Evolutionary conservation across 345 rosid genomes (phyloP).

Genomic region (Cardiospermum halicacabum): DNA sequence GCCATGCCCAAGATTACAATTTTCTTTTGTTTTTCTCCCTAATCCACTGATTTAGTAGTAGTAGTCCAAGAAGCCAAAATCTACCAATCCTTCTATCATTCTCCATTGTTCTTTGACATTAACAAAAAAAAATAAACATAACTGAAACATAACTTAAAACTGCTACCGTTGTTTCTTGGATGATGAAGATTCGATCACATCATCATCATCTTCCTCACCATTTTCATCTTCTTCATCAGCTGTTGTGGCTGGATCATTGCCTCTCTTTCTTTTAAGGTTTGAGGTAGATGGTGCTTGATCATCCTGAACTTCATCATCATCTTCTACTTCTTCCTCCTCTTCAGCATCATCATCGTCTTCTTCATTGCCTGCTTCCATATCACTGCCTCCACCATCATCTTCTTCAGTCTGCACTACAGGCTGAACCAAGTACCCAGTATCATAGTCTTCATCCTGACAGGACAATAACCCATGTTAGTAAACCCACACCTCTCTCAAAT

Average conservation of each 20-base stretch:
- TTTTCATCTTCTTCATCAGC: constrained; percentile 14
- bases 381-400: constrained; percentile 41
- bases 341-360: constrained; percentile 42
- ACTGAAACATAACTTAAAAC: neutral
- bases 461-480: neutral
- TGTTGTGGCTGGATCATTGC: constrained; percentile 16
- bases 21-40: constrained; percentile 19
- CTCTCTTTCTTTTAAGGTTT: constrained; percentile 52
- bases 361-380: constrained; percentile 40
- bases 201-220: neutral
- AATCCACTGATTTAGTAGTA: constrained; percentile 14
- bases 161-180: constrained; percentile 41
- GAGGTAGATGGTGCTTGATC: constrained; percentile 41
- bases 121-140: constrained; percentile 8
- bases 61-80: constrained; percentile 16
- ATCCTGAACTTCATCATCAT: constrained; percentile 26
- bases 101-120: constrained; percentile 17
- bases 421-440: constrained; percentile 57
- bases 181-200: constrained; percentile 23
- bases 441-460: constrained; percentile 60
- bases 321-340: constrained; percentile 49
- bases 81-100: constrained; percentile 9
- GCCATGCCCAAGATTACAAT: constrained; percentile 20
- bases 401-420: constrained; percentile 49
- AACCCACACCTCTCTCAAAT: neutral